Evolutionary conservation across 1,139 yeast genomes (phyloP).

Genomic region (Waltiozyma sp.): DNA sequence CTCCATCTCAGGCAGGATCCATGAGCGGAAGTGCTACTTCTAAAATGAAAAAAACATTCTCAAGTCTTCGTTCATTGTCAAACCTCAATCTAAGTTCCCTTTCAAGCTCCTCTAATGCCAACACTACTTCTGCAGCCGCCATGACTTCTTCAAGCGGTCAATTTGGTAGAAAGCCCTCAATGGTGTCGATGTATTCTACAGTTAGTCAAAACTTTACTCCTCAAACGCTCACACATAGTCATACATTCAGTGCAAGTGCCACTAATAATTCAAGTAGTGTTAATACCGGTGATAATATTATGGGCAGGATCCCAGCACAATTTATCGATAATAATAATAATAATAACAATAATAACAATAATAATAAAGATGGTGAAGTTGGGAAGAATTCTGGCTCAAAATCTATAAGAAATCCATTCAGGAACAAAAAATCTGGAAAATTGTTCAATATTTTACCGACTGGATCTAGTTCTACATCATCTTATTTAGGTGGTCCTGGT

Average conservation of each 20-base stretch:
- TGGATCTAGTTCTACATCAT: too few species aligned
- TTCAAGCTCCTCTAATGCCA: neutral
- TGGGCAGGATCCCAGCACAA: neutral
- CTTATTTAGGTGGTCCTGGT: neutral
- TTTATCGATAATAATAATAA: neutral
- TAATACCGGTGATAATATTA: neutral
- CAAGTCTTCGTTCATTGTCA: neutral
- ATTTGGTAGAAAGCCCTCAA: neutral
- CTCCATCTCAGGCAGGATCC: neutral
- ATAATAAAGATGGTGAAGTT: neutral
- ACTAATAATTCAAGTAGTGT: neutral
- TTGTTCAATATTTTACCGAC: neutral
- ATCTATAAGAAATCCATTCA: neutral
- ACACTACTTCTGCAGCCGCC: neutral
- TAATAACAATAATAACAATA: neutral
- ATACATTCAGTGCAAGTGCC: too few species aligned
- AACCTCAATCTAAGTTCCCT: neutral
- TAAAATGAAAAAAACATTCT: neutral
- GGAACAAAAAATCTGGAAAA: neutral
- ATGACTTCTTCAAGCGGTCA: neutral
- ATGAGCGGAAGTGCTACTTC: neutral
- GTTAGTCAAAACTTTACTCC: too few species aligned
- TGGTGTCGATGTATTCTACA: neutral
- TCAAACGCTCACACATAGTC: too few species aligned
- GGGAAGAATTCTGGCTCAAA: neutral